Base-by-base conservation (phyloP, 805 yeast genomes). In the Saturnispora sekii region DNA sequence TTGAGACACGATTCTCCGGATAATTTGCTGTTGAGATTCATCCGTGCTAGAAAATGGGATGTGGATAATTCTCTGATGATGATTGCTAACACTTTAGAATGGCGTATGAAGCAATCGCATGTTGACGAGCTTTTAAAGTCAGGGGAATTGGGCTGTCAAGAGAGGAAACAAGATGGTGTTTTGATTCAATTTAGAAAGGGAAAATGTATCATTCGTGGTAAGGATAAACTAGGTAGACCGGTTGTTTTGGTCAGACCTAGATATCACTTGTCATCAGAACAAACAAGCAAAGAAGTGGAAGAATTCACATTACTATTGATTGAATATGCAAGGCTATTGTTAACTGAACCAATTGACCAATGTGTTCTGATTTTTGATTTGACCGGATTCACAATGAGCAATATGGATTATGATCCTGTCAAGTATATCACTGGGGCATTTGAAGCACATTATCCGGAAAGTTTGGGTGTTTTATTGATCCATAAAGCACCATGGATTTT, bases 401-500 rank as follows among this genome's bases (percentile, higher is more conserved):
- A 90, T 61, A 93, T 95, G 84, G 98, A 93, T 66, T 87, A 87
- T 59, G 72, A 76, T 3, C 87, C 96, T 4, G 94, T 93, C 48
- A 89, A 89, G 65, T 90, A 85, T 64, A 76, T 93, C 65, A 81
- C 89, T 49, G 76, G 79, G 44, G 83, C 89, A 49, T 88, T 93
- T 63, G 97, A 93, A 69, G 95, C 95, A 0, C 96, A 90, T 60
- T 93, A 90, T 62, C 98, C 98, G 1, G 98, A 93, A 65, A 81
- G 86, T 35, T 72, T 93, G 48, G 96, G 96, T 14, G 76, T 76
- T 45, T 67, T 93, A 43, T 74, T 87, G 53, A 83, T 93, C 49
- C 95, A 87, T 67, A 84, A 84, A 55, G 97, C 98, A 0, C 98
- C 98, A 26, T 88, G 97, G 97, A 77, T 93, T 44, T 93, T 93